Conservation (phyloP, 2,329 filamentous ascomycete species). For the Hysterium pulicare region DNA sequence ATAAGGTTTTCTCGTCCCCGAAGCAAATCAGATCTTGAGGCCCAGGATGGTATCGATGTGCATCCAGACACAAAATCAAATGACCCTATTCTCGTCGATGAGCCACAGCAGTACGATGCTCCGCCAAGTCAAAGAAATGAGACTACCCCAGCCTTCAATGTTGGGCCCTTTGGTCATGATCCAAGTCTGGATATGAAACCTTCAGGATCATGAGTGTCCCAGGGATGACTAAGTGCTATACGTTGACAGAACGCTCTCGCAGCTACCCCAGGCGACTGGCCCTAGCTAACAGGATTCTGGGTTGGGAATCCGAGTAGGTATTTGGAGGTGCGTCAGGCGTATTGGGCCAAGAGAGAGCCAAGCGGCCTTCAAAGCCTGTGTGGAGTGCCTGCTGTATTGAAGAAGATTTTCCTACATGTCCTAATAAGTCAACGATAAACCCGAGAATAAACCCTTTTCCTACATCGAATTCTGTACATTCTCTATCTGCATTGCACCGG, state of each 20-base stretch:
- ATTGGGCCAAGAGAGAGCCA: too few relatives aligned
- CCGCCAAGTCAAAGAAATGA: slow-evolving; percentile 44
- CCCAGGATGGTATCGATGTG: slow-evolving; percentile 43
- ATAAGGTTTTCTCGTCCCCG: slow-evolving; percentile 35
- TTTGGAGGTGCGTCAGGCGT: too few relatives aligned
- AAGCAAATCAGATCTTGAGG: slow-evolving; percentile 40
- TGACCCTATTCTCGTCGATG: slow-evolving; percentile 45
- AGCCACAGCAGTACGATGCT: slow-evolving; percentile 37
- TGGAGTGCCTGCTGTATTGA: too few relatives aligned
- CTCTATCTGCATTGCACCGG: not conserved
- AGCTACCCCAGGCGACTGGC: too few relatives aligned
- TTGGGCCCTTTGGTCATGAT: slow-evolving; percentile 42
- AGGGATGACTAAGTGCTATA: too few relatives aligned
- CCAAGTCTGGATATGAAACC: slow-evolving; percentile 27
- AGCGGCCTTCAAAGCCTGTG: too few relatives aligned
- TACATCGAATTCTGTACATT: slow-evolving; percentile 2
- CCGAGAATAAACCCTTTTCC: too few relatives aligned
- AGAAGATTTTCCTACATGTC: too few relatives aligned
- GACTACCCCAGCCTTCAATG: slow-evolving; percentile 43
- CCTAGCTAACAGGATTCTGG: too few relatives aligned
- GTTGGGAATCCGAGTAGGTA: too few relatives aligned
- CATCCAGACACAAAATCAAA: slow-evolving; percentile 49
- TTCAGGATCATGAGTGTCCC: slow-evolving; percentile 1
- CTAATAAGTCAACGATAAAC: too few relatives aligned
- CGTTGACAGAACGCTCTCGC: too few relatives aligned